Evolutionary conservation across 164 flowering plant species (phyloP), one percentile per base, ranked within the genome.

Genomic region (Umbellularia californica): DNA sequence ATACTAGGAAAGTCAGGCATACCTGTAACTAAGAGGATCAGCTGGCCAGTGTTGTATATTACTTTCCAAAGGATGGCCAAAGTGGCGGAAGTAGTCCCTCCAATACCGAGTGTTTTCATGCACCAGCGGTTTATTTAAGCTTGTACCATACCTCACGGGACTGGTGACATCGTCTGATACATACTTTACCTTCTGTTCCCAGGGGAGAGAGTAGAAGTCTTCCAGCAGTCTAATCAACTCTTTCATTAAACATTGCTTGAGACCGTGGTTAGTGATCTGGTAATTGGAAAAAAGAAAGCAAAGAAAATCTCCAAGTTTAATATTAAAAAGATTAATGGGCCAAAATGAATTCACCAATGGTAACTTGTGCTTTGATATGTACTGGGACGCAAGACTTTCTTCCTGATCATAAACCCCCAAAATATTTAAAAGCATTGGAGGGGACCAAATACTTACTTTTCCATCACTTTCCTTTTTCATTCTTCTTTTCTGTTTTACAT

Each of bases 71-170:
- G 83, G 83, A 76, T 73, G 77, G 24, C 83, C 77, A 12, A 72
- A 81, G 50, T 81, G 83, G 62, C 81, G 75, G 13, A 81, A 60
- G 67, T 72, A 81, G 72, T 81, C 81, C 35, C 79, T 81, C 83
- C 83, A 81, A 51, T 75, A 75, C 69, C 64, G 81, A 19, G 58
- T 3, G 28, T 27, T 27, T 27, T 27, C 28, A 50, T 78, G 83
- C 41, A 51, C 51, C 23, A 47, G 55, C 0, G 79, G 58, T 19
- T 77, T 78, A 72, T 78, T 81, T 72, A 81, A 70, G 65, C 83
- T 76, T 6, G 83, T 81, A 13, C 83, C 81, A 62, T 75, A 78
- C 25, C 81, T 20, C 3, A 81, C 81, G 0, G 79, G 79, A 30
- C 55, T n/a, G 79, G 78, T 72, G 23, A 81, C 81, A 75, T 81